phyloP scores from a whole-genome alignment of 345 rosid species.

The Firmiana major region DNA sequence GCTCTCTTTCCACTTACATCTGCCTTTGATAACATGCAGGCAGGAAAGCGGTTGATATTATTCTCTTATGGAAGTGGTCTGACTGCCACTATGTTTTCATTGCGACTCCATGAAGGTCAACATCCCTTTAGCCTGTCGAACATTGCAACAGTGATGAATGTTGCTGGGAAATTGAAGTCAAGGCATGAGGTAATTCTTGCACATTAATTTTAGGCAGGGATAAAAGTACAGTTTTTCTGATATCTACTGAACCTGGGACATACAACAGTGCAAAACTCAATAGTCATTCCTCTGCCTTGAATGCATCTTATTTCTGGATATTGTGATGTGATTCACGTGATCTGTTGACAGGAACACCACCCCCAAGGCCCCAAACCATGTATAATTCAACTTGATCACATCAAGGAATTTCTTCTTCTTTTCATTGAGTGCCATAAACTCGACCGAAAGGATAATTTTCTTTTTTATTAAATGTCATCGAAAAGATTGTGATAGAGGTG shows the following conservation, averaged over 20 bases:
- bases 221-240: background rate
- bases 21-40: constrained; percentile 37
- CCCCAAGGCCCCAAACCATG: background rate
- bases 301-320: background rate
- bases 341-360: background rate
- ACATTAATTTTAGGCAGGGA: background rate
- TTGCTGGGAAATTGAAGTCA: constrained; percentile 66
- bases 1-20: background rate
- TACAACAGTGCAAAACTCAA: background rate
- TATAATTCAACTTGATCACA: background rate
- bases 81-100: constrained; percentile 89
- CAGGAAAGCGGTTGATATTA: constrained; percentile 70
- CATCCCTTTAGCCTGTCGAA: constrained; percentile 77
- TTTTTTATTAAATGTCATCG: background rate
- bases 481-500: background rate
- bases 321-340: background rate
- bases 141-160: constrained; percentile 70
- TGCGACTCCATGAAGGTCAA: constrained; percentile 57
- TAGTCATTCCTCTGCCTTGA: background rate
- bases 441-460: background rate
- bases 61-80: constrained; percentile 98
- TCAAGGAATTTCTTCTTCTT: background rate
- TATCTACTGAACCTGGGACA: background rate
- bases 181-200: constrained; percentile 74
- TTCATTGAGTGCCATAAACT: background rate